Percentiles rank a stretch among this genome's conserved stretches.
Evolutionary conservation across 2,329 filamentous ascomycete genomes (phyloP).

Genomic region (Diplodia scrobiculata): DNA sequence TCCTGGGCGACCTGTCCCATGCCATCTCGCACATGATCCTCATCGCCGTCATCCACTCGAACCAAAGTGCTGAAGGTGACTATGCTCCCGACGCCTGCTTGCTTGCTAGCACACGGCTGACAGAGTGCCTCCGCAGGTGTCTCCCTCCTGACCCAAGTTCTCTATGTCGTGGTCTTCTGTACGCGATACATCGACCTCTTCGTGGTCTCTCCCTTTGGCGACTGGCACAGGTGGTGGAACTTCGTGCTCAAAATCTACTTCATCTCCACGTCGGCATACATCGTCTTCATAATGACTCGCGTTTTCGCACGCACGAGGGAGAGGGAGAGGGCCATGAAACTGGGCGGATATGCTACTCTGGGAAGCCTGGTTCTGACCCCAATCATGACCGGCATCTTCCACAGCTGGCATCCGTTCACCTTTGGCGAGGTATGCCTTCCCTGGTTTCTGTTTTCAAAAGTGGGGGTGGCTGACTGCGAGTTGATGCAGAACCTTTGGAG

Average conservation of each 20-base stretch:
- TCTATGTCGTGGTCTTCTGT: slow-evolving; percentile 84
- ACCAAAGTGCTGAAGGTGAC: slow-evolving; percentile 78
- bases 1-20: slow-evolving; percentile 82
- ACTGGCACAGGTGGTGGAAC: slow-evolving; percentile 55
- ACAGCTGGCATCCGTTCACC: slow-evolving; percentile 38
- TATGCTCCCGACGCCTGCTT: slow-evolving; percentile 30
- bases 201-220: slow-evolving; percentile 44
- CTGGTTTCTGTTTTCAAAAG: not conserved
- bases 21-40: slow-evolving; percentile 85
- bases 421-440: slow-evolving; percentile 30
- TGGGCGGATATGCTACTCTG: slow-evolving; percentile 69
- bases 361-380: slow-evolving; percentile 70
- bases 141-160: slow-evolving; percentile 84
- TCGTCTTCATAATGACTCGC: slow-evolving; percentile 83
- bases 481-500: slow-evolving; percentile 70
- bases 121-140: slow-evolving; percentile 59
- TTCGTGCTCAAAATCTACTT: slow-evolving; percentile 88
- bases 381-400: slow-evolving; percentile 70
- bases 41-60: slow-evolving; percentile 85
- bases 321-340: slow-evolving; percentile 88
- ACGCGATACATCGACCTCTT: slow-evolving; percentile 87
- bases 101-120: not conserved
- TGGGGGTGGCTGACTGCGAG: not conserved
- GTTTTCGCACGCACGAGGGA: slow-evolving; percentile 86
- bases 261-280: slow-evolving; percentile 79